Evolutionary conservation across 345 rosid species (phyloP).

Genomic region (Crucihimalaya himalaica): DNA sequence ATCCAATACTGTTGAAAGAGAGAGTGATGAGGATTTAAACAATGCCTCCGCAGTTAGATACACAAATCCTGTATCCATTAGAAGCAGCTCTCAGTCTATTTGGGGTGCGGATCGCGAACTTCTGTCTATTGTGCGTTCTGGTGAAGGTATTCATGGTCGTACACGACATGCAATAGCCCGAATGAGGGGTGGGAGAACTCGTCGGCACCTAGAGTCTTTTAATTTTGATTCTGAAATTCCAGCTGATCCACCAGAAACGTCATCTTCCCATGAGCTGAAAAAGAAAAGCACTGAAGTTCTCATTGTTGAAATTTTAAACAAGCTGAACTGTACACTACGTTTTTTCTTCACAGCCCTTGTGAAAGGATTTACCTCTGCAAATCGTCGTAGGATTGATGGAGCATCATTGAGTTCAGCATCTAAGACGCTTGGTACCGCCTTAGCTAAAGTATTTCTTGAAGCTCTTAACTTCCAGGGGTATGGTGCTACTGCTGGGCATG

Average conservation of each 20-base stretch:
- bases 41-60: slow-evolving; percentile 67
- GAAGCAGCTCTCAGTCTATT: slow-evolving; percentile 70
- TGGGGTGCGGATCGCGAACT: slow-evolving; percentile 87
- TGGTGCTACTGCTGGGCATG: slow-evolving; percentile 61
- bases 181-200: slow-evolving; percentile 83
- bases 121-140: slow-evolving; percentile 74
- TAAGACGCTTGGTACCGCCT: slow-evolving; percentile 78
- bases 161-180: slow-evolving; percentile 84
- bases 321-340: slow-evolving; percentile 69
- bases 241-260: slow-evolving; percentile 55
- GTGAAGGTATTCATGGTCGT: slow-evolving; percentile 79
- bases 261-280: slow-evolving; percentile 63
- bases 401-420: slow-evolving; percentile 75
- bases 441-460: slow-evolving; percentile 81
- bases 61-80: slow-evolving; percentile 73
- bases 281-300: slow-evolving; percentile 80
- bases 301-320: slow-evolving; percentile 66
- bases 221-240: slow-evolving; percentile 67
- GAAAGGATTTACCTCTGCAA: slow-evolving; percentile 84
- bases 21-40: slow-evolving; percentile 73
- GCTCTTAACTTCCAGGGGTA: slow-evolving; percentile 82
- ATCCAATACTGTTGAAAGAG: slow-evolving; percentile 74
- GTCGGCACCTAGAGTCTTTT: slow-evolving; percentile 78
- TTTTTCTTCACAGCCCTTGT: slow-evolving; percentile 84
- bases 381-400: slow-evolving; percentile 88